Evolutionary conservation across 108 stramenopile species (phyloP).

Genomic region (Aurantiochytrium sp.): DNA sequence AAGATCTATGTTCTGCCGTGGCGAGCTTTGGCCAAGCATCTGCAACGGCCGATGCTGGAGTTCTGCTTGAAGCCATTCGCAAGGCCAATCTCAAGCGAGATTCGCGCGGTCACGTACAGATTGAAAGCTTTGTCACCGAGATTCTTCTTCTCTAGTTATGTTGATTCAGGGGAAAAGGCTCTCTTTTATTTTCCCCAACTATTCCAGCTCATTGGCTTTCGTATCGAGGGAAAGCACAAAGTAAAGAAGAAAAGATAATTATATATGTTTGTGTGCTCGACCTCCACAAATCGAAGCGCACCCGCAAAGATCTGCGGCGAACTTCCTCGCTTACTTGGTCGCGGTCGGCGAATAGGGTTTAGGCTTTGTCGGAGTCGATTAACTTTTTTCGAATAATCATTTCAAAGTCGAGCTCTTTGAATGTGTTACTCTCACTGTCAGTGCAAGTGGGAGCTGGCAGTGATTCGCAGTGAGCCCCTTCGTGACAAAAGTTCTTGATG

Average conservation of each 20-base stretch:
- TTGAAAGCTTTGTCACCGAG: background rate
- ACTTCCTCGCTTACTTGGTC: no score
- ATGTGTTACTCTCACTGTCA: background rate
- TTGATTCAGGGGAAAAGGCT: background rate
- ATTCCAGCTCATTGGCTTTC: background rate
- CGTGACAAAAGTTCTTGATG: background rate
- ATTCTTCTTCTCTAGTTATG: background rate
- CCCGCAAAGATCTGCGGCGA: no score
- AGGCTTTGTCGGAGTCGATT: no score
- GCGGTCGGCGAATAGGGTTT: no score
- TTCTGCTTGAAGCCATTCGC: background rate
- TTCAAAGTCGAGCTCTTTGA: no score
- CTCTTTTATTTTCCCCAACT: background rate
- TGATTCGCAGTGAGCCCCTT: background rate
- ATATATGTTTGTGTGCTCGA: no score
- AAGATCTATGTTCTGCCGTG: background rate
- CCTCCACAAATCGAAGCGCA: no score
- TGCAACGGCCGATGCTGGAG: background rate
- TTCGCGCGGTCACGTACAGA: background rate
- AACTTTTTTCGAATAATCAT: no score
- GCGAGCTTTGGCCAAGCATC: background rate
- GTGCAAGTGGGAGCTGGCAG: background rate
- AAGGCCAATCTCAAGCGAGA: background rate
- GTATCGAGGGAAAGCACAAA: no score
- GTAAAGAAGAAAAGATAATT: no score